Percentiles rank a stretch among this genome's conserved stretches.
Conservation (phyloP, 768 basidiomycete species). For the Mycena haematopus region DNA sequence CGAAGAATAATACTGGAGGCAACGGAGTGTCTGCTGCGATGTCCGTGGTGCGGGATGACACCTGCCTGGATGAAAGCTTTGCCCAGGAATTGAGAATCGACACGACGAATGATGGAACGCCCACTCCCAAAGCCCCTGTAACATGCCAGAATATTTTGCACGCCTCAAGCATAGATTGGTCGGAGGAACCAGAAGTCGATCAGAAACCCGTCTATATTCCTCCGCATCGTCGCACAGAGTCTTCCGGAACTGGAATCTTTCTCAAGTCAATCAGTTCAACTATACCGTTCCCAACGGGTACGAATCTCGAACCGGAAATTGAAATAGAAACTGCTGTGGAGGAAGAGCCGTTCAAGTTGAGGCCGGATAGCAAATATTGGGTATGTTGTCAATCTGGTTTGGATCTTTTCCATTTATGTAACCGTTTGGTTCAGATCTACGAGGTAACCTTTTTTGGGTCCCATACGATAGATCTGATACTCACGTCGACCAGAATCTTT, state of each 20-base stretch:
- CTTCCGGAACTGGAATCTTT: background rate
- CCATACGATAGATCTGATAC: background rate
- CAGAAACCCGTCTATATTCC: background rate
- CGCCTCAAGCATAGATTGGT: background rate
- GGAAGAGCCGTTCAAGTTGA: background rate
- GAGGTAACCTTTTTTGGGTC: background rate
- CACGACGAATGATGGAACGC: background rate
- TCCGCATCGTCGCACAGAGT: constrained; percentile 7
- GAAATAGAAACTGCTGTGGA: background rate
- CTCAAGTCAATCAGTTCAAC: constrained; percentile 5
- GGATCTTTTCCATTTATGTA: background rate
- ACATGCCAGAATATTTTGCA: background rate
- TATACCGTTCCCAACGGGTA: constrained; percentile 6
- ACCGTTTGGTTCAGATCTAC: constrained; percentile 3
- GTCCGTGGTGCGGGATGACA: background rate
- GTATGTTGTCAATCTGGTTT: background rate
- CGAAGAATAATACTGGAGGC: background rate
- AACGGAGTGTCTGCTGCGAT: background rate
- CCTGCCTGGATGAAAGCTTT: background rate
- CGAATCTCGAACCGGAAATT: background rate
- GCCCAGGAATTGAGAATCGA: background rate
- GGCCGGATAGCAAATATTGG: constrained; percentile 7
- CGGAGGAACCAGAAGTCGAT: background rate
- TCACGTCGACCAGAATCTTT: constrained; percentile 2
- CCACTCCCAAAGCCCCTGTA: background rate